Percentiles rank a stretch among this genome's conserved stretches.
phyloP scores from a whole-genome alignment of 345 rosid species.

The Garcia nutans region DNA sequence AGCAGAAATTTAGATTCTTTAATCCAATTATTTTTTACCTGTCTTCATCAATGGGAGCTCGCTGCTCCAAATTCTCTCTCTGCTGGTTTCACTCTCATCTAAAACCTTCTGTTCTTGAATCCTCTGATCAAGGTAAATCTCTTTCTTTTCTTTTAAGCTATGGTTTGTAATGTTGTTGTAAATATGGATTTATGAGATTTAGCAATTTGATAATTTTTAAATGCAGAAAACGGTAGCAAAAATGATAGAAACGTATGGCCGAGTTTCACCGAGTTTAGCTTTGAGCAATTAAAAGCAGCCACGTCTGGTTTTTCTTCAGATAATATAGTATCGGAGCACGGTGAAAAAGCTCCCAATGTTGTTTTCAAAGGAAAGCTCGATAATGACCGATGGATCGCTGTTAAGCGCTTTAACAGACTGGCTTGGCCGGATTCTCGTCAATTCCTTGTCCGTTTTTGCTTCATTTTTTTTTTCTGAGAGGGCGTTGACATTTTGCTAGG shows the following conservation, averaged over 20 bases:
- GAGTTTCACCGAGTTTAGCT: conserved; percentile 64
- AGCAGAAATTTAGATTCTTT: too few species aligned
- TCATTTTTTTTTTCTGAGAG: background rate
- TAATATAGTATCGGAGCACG: conserved; percentile 94
- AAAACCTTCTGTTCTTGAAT: conserved; percentile 53
- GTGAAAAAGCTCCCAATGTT: conserved; percentile 93
- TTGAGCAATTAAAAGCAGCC: conserved; percentile 72
- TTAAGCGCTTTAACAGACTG: conserved; percentile 78
- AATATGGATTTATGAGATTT: background rate
- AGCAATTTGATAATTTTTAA: conserved; percentile 18
- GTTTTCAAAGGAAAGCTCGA: conserved; percentile 86
- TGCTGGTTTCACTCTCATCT: conserved; percentile 78
- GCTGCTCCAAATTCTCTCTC: conserved; percentile 84
- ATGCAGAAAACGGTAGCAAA: conserved; percentile 47
- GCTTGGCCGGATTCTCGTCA: conserved; percentile 99
- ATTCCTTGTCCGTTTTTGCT: conserved; percentile 58
- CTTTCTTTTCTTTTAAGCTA: background rate
- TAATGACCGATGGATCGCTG: conserved; percentile 72
- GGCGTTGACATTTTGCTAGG: background rate
- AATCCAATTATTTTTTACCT: too few species aligned
- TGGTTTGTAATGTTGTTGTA: background rate
- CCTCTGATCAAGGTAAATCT: conserved; percentile 69
- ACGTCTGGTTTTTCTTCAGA: conserved; percentile 76
- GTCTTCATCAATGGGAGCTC: conserved; percentile 60
- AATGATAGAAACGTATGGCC: conserved; percentile 42